Base-by-base conservation (phyloP, 2,329 filamentous ascomycete species). In the Massarina eburnea region DNA sequence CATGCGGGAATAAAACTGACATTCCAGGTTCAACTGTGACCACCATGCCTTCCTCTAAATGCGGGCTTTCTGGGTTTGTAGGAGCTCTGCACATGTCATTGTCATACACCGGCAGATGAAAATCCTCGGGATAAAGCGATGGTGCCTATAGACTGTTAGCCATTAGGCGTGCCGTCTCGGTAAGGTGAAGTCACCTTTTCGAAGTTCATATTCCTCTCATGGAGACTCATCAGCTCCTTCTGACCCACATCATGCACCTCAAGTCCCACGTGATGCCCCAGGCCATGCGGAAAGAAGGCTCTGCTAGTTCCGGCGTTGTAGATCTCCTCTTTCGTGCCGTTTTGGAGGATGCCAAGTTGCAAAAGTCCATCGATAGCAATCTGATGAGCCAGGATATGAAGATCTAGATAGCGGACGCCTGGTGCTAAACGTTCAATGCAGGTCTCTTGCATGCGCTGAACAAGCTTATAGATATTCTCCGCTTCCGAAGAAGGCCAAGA, bases 241-340 rank as follows among this genome's bases (percentile, higher is more conserved):
- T 70, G 66, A 8, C 65, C 64, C 5, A 71, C 65, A 55, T 96
- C 91, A 68, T 96, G 91, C 2, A 91, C 95, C 67, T 96, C 91
- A 80, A 96, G 86, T 51, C 91, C 91, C 8, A 96, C 76, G 67
- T 95, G 92, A 71, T 96, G 91, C 0, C 91, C 91, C 1, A 96
- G 75, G 0, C 91, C 91, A 67, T 96, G 91, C 1, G 91, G 91
- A 64, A 96, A 89, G 75, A 96, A 96, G 1, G 91, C 91, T 19
- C 87, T 84, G 61, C 88, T 92, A n/a, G 90, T 89, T 44, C 91
- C 80, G 34, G 82, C 83, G 55, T 83, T 80, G 49, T 95, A 81
- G 19, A 96, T 88, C 57, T 90, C 90, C 15, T 85, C 80, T 27
- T 71, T 76, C 0, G 75, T 75, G 7, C 82, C 84, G 44, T 85